Evolutionary conservation across 495 filamentous ascomycete species (phyloP), one percentile per base, ranked within the genome.

Genomic region (Echria macrotheca): DNA sequence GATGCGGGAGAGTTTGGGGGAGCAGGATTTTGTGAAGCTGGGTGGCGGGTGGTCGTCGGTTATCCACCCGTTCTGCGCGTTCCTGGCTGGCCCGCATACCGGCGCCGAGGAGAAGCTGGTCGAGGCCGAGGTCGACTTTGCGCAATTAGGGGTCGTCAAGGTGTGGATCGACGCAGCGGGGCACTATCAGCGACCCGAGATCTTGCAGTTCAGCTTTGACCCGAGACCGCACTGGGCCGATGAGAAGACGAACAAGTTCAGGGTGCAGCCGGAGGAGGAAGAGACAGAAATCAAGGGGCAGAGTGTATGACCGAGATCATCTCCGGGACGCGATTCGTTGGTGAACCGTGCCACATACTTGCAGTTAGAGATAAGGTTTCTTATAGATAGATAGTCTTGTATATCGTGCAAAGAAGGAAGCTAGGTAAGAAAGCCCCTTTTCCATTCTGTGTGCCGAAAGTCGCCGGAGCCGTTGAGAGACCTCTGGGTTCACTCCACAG

Each of bases 11-110:
- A 66, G 68, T 15, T 52, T 72, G 3, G 68, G 69, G 8, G 56
- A 64, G 49, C 69, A 72, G 52, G 62, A 63, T 18, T 53, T 67
- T 23, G 65, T 72, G 32, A 72, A 64, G 35, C 41, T 29, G 5
- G 69, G 68, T 0, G 68, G 69, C 0, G 69, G 68, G 2, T 72
- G 70, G 69, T 61, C 57, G 12, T 52, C 61, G 2, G 61, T 73
- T 5, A 51, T 66, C 33, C 62, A 64, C 52, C 66, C 64, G 4
- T 71, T 67, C 40, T 69, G 66, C 46, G 47, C 54, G 0, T 50
- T 66, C 4, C 15, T 69, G 3, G 61, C 59, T 4, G 69, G 68
- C 1, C 69, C 69, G 24, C 56, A 64, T 46, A 69, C 52, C 15
- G 59, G 59, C 0, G 50, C 31, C 1, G 57, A 65, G 45, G 66